Evolutionary conservation across 2,329 filamentous ascomycete species (phyloP).

Genomic region (Aspergillus pseudoterreus): DNA sequence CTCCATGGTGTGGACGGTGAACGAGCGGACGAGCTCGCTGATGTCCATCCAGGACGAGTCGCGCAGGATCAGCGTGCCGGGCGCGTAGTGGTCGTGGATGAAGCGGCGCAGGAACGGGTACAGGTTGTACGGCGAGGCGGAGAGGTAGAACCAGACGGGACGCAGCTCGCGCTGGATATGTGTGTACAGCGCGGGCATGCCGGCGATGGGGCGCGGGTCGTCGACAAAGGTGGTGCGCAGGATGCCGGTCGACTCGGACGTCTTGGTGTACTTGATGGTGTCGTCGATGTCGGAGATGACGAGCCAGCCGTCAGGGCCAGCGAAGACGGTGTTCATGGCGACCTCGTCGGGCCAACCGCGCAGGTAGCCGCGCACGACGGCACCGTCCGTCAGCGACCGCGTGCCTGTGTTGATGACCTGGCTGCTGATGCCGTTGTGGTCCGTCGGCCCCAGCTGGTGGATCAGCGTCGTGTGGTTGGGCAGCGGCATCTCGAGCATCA

Average conservation of each 20-base stretch:
- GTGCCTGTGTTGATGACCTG: constrained; percentile 56
- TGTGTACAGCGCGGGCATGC: constrained; percentile 82
- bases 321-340: constrained; percentile 68
- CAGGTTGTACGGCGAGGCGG: constrained; percentile 89
- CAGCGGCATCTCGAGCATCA: constrained; percentile 63
- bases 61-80: constrained; percentile 77
- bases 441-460: constrained; percentile 64
- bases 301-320: constrained; percentile 74
- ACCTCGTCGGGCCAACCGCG: constrained; percentile 37
- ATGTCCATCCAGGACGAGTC: constrained; percentile 85
- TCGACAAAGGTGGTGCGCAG: constrained; percentile 80
- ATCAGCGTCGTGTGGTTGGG: constrained; percentile 35
- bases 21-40: constrained; percentile 69
- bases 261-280: constrained; percentile 88
- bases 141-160: constrained; percentile 88
- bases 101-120: constrained; percentile 83
- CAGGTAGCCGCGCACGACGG: constrained; percentile 40
- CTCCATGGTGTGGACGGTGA: constrained; percentile 75
- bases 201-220: constrained; percentile 63
- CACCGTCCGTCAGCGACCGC: constrained; percentile 44
- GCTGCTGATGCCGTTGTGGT: constrained; percentile 67
- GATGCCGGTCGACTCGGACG: constrained; percentile 74
- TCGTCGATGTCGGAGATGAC: constrained; percentile 91
- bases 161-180: constrained; percentile 56
- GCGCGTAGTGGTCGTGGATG: constrained; percentile 65